Percentiles rank a stretch among this genome's conserved stretches.
Evolutionary conservation across 768 basidiomycete genomes (phyloP).

Genomic region (Pulveroboletus sp.): DNA sequence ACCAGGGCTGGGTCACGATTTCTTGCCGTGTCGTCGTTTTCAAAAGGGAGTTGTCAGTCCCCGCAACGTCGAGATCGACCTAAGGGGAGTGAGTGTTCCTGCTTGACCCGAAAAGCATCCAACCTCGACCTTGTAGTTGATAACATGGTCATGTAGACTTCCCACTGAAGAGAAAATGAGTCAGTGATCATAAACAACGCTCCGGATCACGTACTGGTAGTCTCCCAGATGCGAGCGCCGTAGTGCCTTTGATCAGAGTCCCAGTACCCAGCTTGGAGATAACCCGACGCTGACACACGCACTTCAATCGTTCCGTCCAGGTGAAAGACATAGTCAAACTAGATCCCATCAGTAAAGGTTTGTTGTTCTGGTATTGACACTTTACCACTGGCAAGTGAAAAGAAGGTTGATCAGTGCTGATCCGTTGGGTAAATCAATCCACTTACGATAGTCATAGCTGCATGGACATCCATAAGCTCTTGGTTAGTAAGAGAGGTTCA

Average conservation of each 20-base stretch:
- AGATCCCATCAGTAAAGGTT: slow-evolving; percentile 4
- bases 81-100: slow-evolving; percentile 17
- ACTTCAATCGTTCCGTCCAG: slow-evolving; percentile 66
- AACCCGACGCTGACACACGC: slow-evolving; percentile 62
- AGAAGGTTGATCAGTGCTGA: background rate
- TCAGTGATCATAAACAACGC: background rate
- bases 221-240: slow-evolving; percentile 51
- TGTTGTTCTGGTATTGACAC: background rate
- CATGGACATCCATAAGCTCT: background rate
- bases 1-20: slow-evolving; percentile 49
- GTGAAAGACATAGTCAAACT: slow-evolving; percentile 66
- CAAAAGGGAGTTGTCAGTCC: slow-evolving; percentile 53
- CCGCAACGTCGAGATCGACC: slow-evolving; percentile 63
- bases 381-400: slow-evolving; percentile 28
- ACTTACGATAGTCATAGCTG: slow-evolving; percentile 54
- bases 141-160: slow-evolving; percentile 62
- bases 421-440: background rate
- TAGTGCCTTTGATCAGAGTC: slow-evolving; percentile 44
- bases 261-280: slow-evolving; percentile 63
- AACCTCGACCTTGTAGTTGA: slow-evolving; percentile 50
- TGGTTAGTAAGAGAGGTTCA: background rate
- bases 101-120: background rate
- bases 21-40: slow-evolving; percentile 48
- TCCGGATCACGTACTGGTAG: slow-evolving; percentile 40
- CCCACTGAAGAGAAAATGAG: slow-evolving; percentile 41